phyloP scores from a whole-genome alignment of 179 eudicot genomes.

The Beta lomatogona region DNA sequence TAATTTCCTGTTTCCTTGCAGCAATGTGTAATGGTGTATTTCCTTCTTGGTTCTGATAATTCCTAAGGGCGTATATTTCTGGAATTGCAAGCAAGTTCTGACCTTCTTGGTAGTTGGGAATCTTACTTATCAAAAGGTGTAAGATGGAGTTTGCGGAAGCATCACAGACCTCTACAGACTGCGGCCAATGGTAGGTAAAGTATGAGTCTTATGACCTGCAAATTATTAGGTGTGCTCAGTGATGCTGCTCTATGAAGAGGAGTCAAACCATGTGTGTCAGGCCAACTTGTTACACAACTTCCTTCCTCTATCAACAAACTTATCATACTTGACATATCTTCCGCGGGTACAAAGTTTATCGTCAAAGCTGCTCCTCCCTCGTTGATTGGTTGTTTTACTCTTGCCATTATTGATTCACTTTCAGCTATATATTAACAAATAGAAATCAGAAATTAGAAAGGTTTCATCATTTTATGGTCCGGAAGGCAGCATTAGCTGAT shows the following conservation, averaged over 20 bases:
- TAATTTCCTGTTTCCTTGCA: neutral
- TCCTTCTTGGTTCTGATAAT: conserved; percentile 15
- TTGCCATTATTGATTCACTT: neutral
- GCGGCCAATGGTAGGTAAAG: conserved; percentile 14
- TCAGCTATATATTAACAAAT: neutral
- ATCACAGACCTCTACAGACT: conserved; percentile 11
- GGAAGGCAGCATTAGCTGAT: too few species aligned
- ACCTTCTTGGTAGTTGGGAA: neutral
- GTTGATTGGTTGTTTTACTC: neutral
- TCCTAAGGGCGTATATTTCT: conserved; percentile 6
- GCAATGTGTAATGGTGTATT: conserved; percentile 31
- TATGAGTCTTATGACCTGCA: neutral
- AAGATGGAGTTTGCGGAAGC: neutral
- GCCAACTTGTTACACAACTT: neutral
- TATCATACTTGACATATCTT: neutral
- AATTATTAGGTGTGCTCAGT: neutral
- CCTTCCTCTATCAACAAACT: neutral
- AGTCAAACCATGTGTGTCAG: conserved; percentile 16
- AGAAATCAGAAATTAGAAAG: neutral
- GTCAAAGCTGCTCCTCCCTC: neutral
- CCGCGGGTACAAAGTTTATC: neutral
- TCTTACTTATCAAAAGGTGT: conserved; percentile 16
- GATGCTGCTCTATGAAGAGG: too few species aligned
- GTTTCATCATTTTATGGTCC: too few species aligned
- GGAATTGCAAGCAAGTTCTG: neutral